Evolutionary conservation across 2,329 filamentous ascomycete species (phyloP), one percentile per base, ranked within the genome.

Genomic region (Chaetomium strumarium): DNA sequence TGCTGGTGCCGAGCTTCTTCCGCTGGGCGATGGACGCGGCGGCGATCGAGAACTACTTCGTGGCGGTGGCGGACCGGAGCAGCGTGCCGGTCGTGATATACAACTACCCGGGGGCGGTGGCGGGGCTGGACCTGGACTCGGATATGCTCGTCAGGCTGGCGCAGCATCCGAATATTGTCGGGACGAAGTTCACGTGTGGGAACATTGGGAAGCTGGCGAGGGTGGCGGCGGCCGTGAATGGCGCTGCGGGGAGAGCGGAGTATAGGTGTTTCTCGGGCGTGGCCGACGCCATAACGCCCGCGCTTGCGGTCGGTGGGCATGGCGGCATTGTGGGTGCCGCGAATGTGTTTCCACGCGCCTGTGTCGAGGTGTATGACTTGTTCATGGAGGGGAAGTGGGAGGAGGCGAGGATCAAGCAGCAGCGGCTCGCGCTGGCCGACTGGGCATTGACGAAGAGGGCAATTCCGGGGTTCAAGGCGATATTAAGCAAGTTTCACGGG

Each of bases 361-460:
- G 46, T 34, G 46, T 48, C 4, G 3, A 41, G 11, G 37, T 41
- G 37, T 34, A 41, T 30, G 13, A 17, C 29, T n/a, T 48, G 29
- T 38, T 14, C 8, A 13, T 20, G 29, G 29, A 48, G 17, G 46
- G 46, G 8, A 34, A 7, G 38, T 38, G 36, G 46, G 46, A 48
- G 29, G 46, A 48, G 16, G 46, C 37, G 16, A 31, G 46, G n/a
- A 13, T 8, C 2, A 38, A 19, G 46, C 46, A 48, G 16, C 45
- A 41, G 17, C 29, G 17, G 29, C 37, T 48, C 14, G 46, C 46
- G 2, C 12, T 2, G 29, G 46, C 46, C 37, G 46, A 48, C 37
- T 48, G 46, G 46, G 46, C 46, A n/a, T n/a, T 48, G 46, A 48
- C 46, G 16, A 48, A 48, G 29, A 33, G 46, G 29, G 46, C 46